Evolutionary conservation across 2,329 filamentous ascomycete species (phyloP).

Genomic region (Colletotrichum salicis): DNA sequence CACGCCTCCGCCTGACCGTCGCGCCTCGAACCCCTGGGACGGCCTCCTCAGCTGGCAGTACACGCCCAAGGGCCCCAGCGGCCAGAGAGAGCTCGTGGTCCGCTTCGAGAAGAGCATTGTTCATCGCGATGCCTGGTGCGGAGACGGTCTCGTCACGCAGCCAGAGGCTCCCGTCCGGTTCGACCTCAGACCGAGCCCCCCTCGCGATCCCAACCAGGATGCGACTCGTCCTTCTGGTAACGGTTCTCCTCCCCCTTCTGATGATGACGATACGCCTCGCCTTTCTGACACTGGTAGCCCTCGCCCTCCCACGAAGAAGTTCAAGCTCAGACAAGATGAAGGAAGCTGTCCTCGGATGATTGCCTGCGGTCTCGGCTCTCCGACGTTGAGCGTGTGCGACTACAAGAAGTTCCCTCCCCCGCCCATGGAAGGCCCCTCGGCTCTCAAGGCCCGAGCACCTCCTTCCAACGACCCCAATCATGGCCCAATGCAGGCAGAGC

Average conservation of each 20-base stretch:
- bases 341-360: not conserved
- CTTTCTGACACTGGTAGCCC: not conserved
- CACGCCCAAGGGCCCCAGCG: constrained; percentile 13
- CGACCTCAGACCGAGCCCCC: not conserved
- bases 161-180: not conserved
- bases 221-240: not conserved
- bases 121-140: constrained; percentile 42
- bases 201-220: not conserved
- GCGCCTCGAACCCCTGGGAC: constrained; percentile 14
- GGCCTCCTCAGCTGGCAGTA: constrained; percentile 32
- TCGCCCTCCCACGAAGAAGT: not conserved
- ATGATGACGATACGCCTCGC: not conserved
- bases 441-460: not conserved
- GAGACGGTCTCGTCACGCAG: not conserved
- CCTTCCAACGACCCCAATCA: not conserved
- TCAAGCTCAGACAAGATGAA: not conserved
- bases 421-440: not conserved
- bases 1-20: constrained; percentile 1
- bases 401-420: not conserved
- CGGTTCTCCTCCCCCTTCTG: not conserved
- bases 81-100: constrained; percentile 23
- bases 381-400: not conserved
- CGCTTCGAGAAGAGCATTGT: constrained; percentile 33
- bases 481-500: constrained; percentile 9
- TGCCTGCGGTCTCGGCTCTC: not conserved